Evolutionary conservation across 768 basidiomycete genomes (phyloP), one percentile per base, ranked within the genome.

Genomic region (Tricholoma hemisulphureum): DNA sequence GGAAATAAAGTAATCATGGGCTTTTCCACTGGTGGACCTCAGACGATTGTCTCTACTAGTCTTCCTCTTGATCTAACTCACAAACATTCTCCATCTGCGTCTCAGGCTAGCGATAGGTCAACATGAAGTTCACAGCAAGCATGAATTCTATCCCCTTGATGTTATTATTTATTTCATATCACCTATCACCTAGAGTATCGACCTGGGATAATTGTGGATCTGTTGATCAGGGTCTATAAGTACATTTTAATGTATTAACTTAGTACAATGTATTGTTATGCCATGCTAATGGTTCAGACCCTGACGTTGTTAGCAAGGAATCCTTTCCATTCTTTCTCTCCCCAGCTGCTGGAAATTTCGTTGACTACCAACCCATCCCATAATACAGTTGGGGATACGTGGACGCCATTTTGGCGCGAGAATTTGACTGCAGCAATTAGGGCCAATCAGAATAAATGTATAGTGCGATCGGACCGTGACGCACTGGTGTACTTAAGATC

Each of bases 401-500:
- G 95, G 37, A 97, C 85, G 2, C 91, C 81, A 60, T 98, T 97
- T 75, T 97, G 95, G 60, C 95, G 80, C 14, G 89, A 84, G 69
- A 88, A 88, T 72, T 95, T 97, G 79, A 97, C 93, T 95, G 64
- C 28, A 58, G 26, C 54, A n/a, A n/a, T n/a, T n/a, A n/a, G n/a
- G 16, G 53, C 43, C 43, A 39, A 37, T 50, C 59, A 53, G n/a
- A 41, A 31, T 11, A 6, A 21, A 18, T 37, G n/a, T 21, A 51
- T 16, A 20, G 6, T 50, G 20, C 2, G 16, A 29, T 5, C 20
- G 14, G 21, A 53, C 10, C 9, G 43, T 2, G 11, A 76, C 89
- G 54, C 65, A 95, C 94, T 81, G n/a, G 83, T 87, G 68, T 94
- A 93, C 74, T 96, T 97, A 60, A 97, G 75, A 62, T 91, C 91